Evolutionary conservation across 257 asterid species (phyloP), one percentile per base, ranked within the genome.

Genomic region (Ballota nigra): DNA sequence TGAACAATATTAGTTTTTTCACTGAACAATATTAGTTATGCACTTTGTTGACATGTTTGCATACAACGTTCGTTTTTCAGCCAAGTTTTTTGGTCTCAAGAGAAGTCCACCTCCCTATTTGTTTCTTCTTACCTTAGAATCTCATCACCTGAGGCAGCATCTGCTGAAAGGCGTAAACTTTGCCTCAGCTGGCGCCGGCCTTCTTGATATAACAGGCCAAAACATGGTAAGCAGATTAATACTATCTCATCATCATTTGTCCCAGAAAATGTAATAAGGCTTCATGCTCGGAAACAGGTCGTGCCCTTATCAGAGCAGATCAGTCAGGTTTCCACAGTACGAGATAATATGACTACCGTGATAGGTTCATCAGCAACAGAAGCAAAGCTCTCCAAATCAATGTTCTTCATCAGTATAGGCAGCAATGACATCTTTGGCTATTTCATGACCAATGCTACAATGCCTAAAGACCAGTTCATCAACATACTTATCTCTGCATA

Each of bases 121-220:
- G 70, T 83, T 68, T 71, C 88, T 90, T 29, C 72, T 63, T 23
- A 72, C 75, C 11, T 82, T 83, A 5, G 69, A 74, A 53, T 15
- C 83, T 19, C 76, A 76, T 28, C 84, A 72, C 66, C 83, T 82
- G 63, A 75, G 47, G n/a, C 75, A 26, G 68, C 84, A 75, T 72
- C 73, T 80, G 31, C 49, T 71, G n/a, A 73, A 65, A 75, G 96
- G 97, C 6, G 86, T 84, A n/a, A 90, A 83, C 83, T 88, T 88
- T 15, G 90, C 92, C 38, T 90, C 95, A 2, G 94, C 83, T 15
- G 97, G 96, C n/a, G 77, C 97, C 5, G 96, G 96, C 63, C 77
- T 90, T 40, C 93, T 88, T 29, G 86, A 85, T 41, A n/a, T 12
- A n/a, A 90, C 96, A 52, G 87, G 86, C 22, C 67, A 79, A 5